Evolutionary conservation across 768 basidiomycete species (phyloP).

Genomic region (Crucibulum laeve): DNA sequence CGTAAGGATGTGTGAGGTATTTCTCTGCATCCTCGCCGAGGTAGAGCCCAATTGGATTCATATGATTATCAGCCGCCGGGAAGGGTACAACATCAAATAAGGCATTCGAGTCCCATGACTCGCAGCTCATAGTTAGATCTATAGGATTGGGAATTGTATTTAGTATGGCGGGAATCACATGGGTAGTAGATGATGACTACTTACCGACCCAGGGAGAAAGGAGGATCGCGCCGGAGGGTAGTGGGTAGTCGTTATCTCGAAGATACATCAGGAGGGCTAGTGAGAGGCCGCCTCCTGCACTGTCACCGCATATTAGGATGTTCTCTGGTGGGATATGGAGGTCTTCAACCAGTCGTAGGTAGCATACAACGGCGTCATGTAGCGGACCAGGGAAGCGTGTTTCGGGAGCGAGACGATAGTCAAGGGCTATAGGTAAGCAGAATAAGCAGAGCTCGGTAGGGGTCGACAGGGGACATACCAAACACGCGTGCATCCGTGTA

Average conservation of each 20-base stretch:
- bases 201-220: slow-evolving; percentile 95
- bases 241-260: slow-evolving; percentile 80
- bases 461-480: slow-evolving; percentile 29
- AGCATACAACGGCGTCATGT: slow-evolving; percentile 84
- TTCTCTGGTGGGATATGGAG: slow-evolving; percentile 90
- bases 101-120: slow-evolving; percentile 96
- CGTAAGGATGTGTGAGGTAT: slow-evolving; percentile 95
- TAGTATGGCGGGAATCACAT: background rate
- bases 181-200: slow-evolving; percentile 23
- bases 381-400: slow-evolving; percentile 87
- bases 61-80: slow-evolving; percentile 72
- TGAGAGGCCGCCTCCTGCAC: slow-evolving; percentile 86
- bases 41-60: slow-evolving; percentile 93
- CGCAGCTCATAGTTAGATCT: slow-evolving; percentile 96
- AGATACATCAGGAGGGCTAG: slow-evolving; percentile 91
- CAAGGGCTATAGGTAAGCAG: slow-evolving; percentile 59
- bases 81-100: slow-evolving; percentile 79
- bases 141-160: slow-evolving; percentile 4
- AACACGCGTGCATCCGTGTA: slow-evolving; percentile 88
- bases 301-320: slow-evolving; percentile 85
- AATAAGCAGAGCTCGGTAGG: slow-evolving; percentile 5
- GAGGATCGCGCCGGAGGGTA: slow-evolving; percentile 83
- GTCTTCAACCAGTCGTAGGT: slow-evolving; percentile 83
- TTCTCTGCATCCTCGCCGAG: slow-evolving; percentile 76
- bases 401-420: slow-evolving; percentile 95